Conservation (phyloP, 768 basidiomycete species). For the Leucosporidium creatinivorum region DNA sequence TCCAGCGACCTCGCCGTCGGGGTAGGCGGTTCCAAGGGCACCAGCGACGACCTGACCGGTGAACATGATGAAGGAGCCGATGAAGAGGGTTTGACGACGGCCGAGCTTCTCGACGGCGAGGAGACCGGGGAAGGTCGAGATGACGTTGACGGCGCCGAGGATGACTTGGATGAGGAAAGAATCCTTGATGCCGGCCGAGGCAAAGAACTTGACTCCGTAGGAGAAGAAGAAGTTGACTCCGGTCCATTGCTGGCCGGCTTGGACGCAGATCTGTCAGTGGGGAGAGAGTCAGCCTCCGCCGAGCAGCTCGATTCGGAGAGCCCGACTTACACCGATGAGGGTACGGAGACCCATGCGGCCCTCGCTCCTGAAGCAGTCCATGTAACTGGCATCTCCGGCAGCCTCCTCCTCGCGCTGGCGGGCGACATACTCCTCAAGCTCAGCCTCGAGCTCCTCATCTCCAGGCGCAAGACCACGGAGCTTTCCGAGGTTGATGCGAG, state of each 20-base stretch:
- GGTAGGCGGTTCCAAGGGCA: not conserved
- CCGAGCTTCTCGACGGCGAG: constrained; percentile 24
- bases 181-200: constrained; percentile 27
- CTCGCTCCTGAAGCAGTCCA: constrained; percentile 27
- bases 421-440: constrained; percentile 34
- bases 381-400: constrained; percentile 12
- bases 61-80: constrained; percentile 14
- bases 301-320: not conserved
- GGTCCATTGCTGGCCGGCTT: constrained; percentile 29
- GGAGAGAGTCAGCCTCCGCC: not conserved
- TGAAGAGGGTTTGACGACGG: constrained; percentile 23
- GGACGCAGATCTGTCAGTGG: not conserved
- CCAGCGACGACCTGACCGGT: constrained; percentile 20
- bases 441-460: constrained; percentile 41
- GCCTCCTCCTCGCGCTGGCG: constrained; percentile 21
- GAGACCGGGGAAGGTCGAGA: constrained; percentile 28
- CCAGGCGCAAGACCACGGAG: constrained; percentile 41
- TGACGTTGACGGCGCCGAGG: constrained; percentile 19
- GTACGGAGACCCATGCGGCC: constrained; percentile 29
- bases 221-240: constrained; percentile 23
- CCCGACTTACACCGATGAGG: constrained; percentile 13
- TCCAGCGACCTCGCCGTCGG: constrained; percentile 22
- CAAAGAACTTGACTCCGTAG: constrained; percentile 31
- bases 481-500: constrained; percentile 43
- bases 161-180: constrained; percentile 31